These are phyloP conservation scores for Tarenaya hassleriana DNA, from an alignment of 345 rosid genomes.

Conservation along the genomic window DNA sequence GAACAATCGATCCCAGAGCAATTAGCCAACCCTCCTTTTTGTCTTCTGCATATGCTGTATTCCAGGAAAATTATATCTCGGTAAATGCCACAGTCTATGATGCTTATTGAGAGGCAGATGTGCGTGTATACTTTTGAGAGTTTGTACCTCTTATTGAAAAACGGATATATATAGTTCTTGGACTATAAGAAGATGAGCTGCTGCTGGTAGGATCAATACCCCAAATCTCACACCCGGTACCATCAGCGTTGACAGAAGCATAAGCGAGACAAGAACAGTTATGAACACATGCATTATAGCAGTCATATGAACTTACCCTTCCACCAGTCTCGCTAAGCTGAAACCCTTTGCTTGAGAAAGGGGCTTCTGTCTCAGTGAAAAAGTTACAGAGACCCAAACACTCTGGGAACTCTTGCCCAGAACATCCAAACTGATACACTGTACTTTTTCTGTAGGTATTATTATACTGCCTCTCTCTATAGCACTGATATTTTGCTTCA, in stretches of 20 bases:
- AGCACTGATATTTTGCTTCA: too few relatives aligned
- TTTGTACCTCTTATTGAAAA: slow-evolving; percentile 2
- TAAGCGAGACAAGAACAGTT: slow-evolving; percentile 39
- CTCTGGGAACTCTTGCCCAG: background rate
- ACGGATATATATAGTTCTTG: slow-evolving; percentile 16
- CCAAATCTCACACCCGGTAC: slow-evolving; percentile 41
- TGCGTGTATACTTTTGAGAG: background rate
- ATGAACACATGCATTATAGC: slow-evolving; percentile 24
- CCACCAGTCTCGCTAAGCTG: slow-evolving; percentile 17
- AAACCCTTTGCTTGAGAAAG: slow-evolving; percentile 15
- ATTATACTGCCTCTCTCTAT: too few relatives aligned
- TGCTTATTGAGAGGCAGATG: slow-evolving; percentile 2
- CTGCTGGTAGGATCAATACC: slow-evolving; percentile 8
- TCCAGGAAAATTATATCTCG: slow-evolving; percentile 4
- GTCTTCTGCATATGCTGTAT: background rate
- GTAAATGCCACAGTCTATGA: background rate
- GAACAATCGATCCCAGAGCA: slow-evolving; percentile 20
- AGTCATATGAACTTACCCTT: slow-evolving; percentile 23
- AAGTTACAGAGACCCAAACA: background rate
- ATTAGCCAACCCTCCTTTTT: slow-evolving; percentile 17
- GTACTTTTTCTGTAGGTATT: background rate
- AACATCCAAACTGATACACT: background rate
- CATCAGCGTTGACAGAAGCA: slow-evolving; percentile 29
- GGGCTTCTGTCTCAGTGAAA: slow-evolving; percentile 8
- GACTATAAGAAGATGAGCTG: background rate